phyloP scores from a whole-genome alignment of 768 basidiomycete species.

The Mycena indigotica region DNA sequence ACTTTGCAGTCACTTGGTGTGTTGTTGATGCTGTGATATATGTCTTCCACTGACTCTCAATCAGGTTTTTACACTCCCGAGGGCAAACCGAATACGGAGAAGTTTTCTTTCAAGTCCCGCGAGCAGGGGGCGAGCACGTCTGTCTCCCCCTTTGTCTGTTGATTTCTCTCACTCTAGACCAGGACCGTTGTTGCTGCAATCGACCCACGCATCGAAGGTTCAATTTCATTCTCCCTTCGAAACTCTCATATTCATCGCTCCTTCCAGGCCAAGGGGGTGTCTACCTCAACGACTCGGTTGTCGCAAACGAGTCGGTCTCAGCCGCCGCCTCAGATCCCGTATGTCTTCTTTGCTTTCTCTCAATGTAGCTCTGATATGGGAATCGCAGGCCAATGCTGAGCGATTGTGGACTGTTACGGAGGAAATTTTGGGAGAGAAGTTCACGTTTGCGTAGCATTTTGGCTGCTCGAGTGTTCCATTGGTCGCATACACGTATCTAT shows the following conservation, averaged over 20 bases:
- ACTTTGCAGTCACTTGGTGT: background rate
- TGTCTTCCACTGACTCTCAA: background rate
- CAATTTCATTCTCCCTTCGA: too few relatives aligned
- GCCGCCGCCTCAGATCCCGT: constrained; percentile 1
- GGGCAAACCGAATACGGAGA: background rate
- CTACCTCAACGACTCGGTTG: constrained; percentile 1
- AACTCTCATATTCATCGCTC: too few relatives aligned
- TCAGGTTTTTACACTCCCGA: background rate
- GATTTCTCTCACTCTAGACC: background rate
- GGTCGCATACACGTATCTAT: background rate
- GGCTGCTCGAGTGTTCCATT: too few relatives aligned
- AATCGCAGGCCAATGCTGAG: background rate
- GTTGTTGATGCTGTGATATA: background rate
- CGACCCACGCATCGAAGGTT: constrained; percentile 1
- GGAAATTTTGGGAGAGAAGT: constrained; percentile 3
- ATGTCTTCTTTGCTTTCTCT: background rate
- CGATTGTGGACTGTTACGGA: background rate
- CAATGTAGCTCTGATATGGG: background rate
- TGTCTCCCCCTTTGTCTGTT: background rate
- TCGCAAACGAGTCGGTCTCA: background rate
- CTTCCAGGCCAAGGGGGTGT: constrained; percentile 1
- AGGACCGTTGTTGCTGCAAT: constrained; percentile 7
- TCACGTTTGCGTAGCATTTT: background rate
- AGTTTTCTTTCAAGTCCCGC: background rate
- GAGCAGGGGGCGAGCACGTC: constrained; percentile 6